phyloP scores from a whole-genome alignment of 1,139 yeast genomes.

The Taphrina flavorubra region DNA sequence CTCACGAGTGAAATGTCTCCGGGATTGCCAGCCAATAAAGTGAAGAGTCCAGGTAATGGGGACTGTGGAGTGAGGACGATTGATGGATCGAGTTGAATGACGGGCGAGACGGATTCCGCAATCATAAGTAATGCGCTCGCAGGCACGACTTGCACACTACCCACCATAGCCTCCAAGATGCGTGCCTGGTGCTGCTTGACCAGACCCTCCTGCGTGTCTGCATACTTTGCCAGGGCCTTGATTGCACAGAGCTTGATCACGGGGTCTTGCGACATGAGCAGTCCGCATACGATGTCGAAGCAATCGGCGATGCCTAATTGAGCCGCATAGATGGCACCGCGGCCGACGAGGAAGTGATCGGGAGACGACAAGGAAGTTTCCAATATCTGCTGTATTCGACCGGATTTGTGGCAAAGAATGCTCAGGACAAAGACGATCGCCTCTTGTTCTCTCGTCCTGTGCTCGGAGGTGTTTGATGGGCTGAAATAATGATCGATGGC shows the following conservation, averaged over 20 bases:
- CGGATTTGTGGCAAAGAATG: conserved; percentile 10
- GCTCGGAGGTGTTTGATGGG: conserved; percentile 17
- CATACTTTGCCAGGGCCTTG: conserved; percentile 34
- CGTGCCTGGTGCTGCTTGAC: conserved; percentile 24
- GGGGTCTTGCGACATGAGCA: conserved; percentile 9
- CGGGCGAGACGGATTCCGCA: conserved; percentile 40
- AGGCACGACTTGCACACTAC: conserved; percentile 9
- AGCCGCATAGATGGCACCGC: conserved; percentile 34
- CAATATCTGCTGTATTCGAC: conserved; percentile 1
- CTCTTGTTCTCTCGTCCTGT: conserved; percentile 28
- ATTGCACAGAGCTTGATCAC: conserved; percentile 34
- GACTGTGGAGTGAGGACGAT: conserved; percentile 26
- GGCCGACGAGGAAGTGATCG: conserved; percentile 22
- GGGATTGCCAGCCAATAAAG: conserved; percentile 40
- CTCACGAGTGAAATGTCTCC: conserved; percentile 44
- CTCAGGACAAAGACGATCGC: conserved; percentile 27
- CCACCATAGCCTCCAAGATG: conserved; percentile 28
- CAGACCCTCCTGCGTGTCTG: conserved; percentile 20
- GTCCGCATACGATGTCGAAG: conserved; percentile 4
- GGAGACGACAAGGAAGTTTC: conserved; percentile 16
- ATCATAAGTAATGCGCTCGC: conserved; percentile 40
- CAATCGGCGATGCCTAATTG: conserved; percentile 24
- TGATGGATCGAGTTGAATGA: conserved; percentile 33
- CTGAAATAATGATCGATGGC: conserved; percentile 23
- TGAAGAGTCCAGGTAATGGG: conserved; percentile 42